Evolutionary conservation across 371 early-diverging fungal species (phyloP).

Genomic region (Syncephalastrum monosporum): DNA sequence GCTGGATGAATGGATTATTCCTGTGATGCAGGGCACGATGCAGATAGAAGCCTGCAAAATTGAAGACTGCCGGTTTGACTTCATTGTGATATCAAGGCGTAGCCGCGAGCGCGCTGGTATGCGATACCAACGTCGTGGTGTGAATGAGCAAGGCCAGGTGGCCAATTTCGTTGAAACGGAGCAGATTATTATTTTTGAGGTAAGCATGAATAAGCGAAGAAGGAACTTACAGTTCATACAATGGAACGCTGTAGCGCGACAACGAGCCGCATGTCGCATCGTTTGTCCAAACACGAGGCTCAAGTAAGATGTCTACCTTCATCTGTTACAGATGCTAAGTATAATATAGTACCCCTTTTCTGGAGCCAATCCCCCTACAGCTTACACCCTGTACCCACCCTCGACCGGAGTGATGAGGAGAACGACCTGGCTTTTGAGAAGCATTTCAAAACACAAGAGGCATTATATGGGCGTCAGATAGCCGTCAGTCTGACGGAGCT

Average conservation of each 20-base stretch:
- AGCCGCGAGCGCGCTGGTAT: slow-evolving; percentile 64
- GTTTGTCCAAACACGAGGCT: slow-evolving; percentile 66
- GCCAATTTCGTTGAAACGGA: slow-evolving; percentile 79
- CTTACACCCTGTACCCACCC: slow-evolving; percentile 61
- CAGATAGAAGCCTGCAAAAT: slow-evolving; percentile 62
- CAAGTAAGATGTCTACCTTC: slow-evolving; percentile 35
- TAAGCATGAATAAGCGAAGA: slow-evolving; percentile 3
- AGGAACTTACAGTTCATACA: not conserved
- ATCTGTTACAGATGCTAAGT: not conserved
- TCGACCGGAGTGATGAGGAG: slow-evolving; percentile 59
- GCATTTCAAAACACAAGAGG: slow-evolving; percentile 71
- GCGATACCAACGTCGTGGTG: slow-evolving; percentile 65
- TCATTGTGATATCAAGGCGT: slow-evolving; percentile 56
- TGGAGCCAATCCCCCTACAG: slow-evolving; percentile 73
- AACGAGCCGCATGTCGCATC: slow-evolving; percentile 54
- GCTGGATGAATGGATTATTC: slow-evolving; percentile 63
- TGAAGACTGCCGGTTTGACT: slow-evolving; percentile 59
- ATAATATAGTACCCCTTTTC: slow-evolving; percentile 52
- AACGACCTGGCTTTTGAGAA: slow-evolving; percentile 46
- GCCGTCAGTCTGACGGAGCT: slow-evolving; percentile 80
- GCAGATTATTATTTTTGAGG: slow-evolving; percentile 45
- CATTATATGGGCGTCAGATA: slow-evolving; percentile 73
- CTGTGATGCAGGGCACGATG: slow-evolving; percentile 70
- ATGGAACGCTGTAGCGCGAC: slow-evolving; percentile 31
- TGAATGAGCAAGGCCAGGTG: slow-evolving; percentile 61